Conservation (phyloP, 352 stramenopile species). For the Blastocystis sp. region DNA sequence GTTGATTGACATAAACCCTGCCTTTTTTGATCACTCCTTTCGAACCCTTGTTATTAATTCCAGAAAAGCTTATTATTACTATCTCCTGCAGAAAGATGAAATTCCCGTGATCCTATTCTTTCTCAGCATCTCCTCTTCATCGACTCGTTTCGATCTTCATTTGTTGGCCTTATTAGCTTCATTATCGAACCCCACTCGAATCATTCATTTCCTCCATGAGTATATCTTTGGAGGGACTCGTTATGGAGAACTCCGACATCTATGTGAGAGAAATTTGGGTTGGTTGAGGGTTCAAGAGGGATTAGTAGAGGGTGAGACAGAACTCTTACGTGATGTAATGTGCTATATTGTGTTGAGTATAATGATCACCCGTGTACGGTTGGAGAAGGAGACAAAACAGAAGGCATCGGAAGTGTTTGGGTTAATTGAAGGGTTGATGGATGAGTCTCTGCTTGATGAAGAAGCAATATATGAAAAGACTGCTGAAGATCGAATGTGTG, state of each 20-base stretch:
- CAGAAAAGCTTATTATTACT: slow-evolving; percentile 2
- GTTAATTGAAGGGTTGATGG: neutral
- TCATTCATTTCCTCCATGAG: neutral
- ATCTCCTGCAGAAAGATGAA: neutral
- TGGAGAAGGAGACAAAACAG: neutral
- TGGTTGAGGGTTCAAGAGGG: neutral
- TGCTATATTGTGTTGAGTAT: neutral
- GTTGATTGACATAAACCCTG: neutral
- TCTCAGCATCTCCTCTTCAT: neutral
- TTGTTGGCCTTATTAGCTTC: neutral
- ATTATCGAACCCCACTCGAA: neutral
- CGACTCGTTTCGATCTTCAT: neutral
- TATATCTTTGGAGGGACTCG: neutral
- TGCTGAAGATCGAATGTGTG: neutral
- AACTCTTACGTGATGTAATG: neutral
- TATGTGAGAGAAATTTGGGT: neutral
- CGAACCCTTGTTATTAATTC: neutral
- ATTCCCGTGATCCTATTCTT: neutral
- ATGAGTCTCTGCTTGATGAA: neutral
- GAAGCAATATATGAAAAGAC: neutral
- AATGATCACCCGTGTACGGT: neutral
- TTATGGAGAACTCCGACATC: neutral
- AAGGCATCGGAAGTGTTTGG: neutral
- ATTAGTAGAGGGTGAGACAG: neutral
- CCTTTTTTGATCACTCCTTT: neutral